Evolutionary conservation across 257 asterid species (phyloP).

Genomic region (Voacanga thouarsii): DNA sequence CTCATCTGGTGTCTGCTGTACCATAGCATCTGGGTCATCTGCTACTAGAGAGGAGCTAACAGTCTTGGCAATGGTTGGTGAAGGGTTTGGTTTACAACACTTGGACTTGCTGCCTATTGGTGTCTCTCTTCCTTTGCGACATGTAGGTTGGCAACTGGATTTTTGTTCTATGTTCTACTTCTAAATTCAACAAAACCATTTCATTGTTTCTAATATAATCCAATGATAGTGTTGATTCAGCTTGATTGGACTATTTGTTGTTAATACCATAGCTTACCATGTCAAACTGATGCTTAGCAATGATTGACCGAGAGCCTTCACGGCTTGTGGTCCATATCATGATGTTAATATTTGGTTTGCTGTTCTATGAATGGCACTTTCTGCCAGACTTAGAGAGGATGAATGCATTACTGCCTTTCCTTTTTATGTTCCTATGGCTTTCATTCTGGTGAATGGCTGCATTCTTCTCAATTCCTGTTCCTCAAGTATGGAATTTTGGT

Average conservation of each 20-base stretch:
- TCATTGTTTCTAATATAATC: background rate
- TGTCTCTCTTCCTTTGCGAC: constrained; percentile 88
- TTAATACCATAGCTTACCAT: background rate
- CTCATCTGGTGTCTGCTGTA: constrained; percentile 79
- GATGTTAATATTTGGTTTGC: background rate
- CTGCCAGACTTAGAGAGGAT: background rate
- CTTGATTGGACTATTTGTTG: background rate
- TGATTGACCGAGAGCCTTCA: background rate
- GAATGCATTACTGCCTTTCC: no score
- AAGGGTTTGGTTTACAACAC: constrained; percentile 83
- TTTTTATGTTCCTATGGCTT: background rate
- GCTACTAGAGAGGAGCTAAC: constrained; percentile 63
- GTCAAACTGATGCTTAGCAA: background rate
- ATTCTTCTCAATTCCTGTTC: background rate
- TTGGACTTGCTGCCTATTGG: constrained; percentile 94
- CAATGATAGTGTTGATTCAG: background rate
- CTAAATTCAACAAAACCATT: background rate
- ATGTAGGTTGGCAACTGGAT: constrained; percentile 51
- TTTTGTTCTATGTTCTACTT: background rate
- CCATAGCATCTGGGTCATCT: constrained; percentile 66
- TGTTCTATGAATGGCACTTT: background rate
- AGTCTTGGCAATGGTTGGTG: constrained; percentile 97
- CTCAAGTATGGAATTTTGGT: background rate
- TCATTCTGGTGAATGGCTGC: background rate
- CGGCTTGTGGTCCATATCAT: background rate